Percentiles rank a stretch among this genome's conserved stretches.
Conservation (phyloP, 768 basidiomycete species). For the Steccherinum ochraceum region DNA sequence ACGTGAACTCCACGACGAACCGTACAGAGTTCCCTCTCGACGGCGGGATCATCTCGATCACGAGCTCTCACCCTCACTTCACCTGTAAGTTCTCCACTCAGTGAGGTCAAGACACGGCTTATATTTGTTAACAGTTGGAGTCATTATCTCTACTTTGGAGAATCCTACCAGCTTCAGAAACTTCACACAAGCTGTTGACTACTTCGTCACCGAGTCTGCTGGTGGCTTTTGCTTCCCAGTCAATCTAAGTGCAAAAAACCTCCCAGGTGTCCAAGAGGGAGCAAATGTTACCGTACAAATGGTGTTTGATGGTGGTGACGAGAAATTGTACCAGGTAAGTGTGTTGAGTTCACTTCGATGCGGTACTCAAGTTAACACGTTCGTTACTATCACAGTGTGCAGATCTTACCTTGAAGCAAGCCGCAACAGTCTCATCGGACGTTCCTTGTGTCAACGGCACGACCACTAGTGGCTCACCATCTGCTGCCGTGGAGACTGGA, state of each 20-base stretch:
- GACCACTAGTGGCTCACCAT: no score
- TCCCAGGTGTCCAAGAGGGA: conserved; percentile 49
- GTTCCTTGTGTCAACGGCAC: no score
- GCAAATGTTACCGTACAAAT: conserved; percentile 73
- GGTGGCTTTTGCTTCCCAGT: conserved; percentile 65
- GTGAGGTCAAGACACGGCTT: not conserved
- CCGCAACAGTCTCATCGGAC: no score
- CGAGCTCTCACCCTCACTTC: conserved; percentile 59
- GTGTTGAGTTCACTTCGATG: no score
- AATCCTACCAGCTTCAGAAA: conserved; percentile 57
- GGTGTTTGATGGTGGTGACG: conserved; percentile 64
- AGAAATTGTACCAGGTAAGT: conserved; percentile 59
- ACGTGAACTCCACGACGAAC: conserved; percentile 39
- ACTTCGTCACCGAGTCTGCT: conserved; percentile 44
- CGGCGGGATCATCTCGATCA: conserved; percentile 51
- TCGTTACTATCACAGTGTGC: no score
- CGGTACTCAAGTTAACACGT: no score
- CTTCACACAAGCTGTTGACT: conserved; percentile 49
- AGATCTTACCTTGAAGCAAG: no score
- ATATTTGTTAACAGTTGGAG: conserved; percentile 32
- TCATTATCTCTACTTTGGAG: conserved; percentile 44
- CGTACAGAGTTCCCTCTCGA: conserved; percentile 65
- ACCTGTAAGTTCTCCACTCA: conserved; percentile 34
- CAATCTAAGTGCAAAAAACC: conserved; percentile 41
- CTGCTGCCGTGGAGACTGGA: no score